Evolutionary conservation across 352 stramenopile species (phyloP), one percentile per base, ranked within the genome.

Genomic region (Phytophthora cactorum): DNA sequence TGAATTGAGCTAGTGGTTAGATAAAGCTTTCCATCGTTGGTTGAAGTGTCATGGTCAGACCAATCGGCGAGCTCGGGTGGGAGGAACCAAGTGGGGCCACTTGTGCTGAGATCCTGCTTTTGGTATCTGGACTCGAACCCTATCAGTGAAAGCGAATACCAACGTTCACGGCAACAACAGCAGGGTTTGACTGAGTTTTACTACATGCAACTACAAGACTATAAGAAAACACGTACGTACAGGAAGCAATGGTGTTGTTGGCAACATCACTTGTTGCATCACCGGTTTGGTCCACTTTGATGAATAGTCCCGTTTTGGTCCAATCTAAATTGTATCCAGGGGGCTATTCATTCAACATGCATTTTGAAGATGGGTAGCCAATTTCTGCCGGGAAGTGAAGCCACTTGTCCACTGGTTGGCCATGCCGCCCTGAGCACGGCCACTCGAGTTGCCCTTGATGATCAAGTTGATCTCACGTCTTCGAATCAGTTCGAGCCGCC

Each of bases 311-410:
- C 14, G 11, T 17, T 46, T 25, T 46, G 39, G 39, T 46, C 39
- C 39, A 22, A 22, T 22, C 22, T 22, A 1, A 22, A 22, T 22
- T 22, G 22, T 22, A 22, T 22, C 22, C 22, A 22, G 3, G 6
- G 44, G 44, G 17, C 44, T n/a, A 73, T 54, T 68, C 44, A 34
- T 41, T 67, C 61, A 63, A 57, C 46, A 63, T 17, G 12, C 34
- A 17, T 29, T 11, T 47, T 47, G n/a, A 27, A 12, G 29, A 22
- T 22, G 22, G 29, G 39, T 25, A 9, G 4, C 39, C 7, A 22
- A 22, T 22, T 22, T 22, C 17, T 8, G 22, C 39, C 36, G 15
- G 27, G 47, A 59, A 64, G 29, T 44, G 46, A 36, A 70, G 62
- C 62, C 61, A 68, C 44, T 51, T 68, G 27, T 11, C 39, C 17